Conservation (phyloP, 495 filamentous ascomycete species). For the Physcia stellaris region DNA sequence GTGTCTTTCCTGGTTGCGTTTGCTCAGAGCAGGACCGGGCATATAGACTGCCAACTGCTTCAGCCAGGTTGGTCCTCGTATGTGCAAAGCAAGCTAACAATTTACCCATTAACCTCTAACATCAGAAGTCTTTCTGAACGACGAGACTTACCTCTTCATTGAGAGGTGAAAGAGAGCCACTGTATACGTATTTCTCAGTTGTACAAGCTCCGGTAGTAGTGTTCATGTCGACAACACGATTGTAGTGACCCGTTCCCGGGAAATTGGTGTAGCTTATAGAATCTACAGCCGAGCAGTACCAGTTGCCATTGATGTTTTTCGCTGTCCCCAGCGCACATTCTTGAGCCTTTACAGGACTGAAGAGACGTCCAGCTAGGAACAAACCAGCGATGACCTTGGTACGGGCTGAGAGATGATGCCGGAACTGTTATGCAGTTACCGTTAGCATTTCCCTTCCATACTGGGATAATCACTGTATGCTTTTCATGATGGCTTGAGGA, state of each 20-base stretch:
- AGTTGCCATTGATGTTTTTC: constrained; percentile 4
- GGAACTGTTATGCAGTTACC: no score
- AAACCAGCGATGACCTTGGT: no score
- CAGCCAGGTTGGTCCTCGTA: constrained; percentile 52
- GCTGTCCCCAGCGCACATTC: constrained; percentile 2
- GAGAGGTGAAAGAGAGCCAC: constrained; percentile 46
- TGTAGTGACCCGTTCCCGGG: constrained; percentile 41
- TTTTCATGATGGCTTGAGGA: no score
- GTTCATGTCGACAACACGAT: constrained; percentile 45
- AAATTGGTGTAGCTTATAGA: constrained; percentile 47
- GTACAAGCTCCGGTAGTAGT: constrained; percentile 36
- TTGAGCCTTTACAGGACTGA: not conserved
- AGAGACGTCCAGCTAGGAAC: not conserved
- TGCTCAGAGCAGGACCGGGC: constrained; percentile 22
- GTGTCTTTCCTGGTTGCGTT: constrained; percentile 17
- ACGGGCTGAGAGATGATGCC: no score
- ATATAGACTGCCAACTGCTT: constrained; percentile 52
- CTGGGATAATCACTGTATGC: no score
- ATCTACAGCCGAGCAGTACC: constrained; percentile 46
- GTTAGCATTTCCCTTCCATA: no score
- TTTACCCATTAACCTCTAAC: not conserved
- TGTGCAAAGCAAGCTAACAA: constrained; percentile 48
- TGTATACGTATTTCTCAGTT: constrained; percentile 31
- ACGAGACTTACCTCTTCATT: constrained; percentile 45
- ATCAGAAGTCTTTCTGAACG: constrained; percentile 1